Evolutionary conservation across 1,284 basidiomycete genomes (phyloP).

Genomic region (Trametes sp.): DNA sequence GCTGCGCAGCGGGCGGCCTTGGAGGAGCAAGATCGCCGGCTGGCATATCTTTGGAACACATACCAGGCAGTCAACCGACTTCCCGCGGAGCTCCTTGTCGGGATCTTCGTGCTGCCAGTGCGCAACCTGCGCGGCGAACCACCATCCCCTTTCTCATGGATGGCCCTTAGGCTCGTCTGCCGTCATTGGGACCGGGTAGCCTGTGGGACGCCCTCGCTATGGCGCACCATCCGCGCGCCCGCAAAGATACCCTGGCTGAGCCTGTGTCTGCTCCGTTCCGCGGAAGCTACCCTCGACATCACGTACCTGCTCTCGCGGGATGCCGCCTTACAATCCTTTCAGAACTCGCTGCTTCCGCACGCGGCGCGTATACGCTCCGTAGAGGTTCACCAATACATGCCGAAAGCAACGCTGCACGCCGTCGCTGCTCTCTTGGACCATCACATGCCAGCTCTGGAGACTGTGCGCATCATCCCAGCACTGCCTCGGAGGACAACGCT

Average conservation of each 20-base stretch:
- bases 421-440: too few species aligned
- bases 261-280: not conserved
- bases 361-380: too few species aligned
- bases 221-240: not conserved
- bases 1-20: not conserved
- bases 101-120: not conserved
- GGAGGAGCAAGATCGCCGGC: not conserved
- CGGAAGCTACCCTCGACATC: too few species aligned
- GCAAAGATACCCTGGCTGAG: not conserved
- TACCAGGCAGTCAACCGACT: not conserved
- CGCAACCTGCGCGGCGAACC: not conserved
- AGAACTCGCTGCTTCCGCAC: too few species aligned
- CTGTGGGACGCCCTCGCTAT: conserved; percentile 1
- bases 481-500: too few species aligned
- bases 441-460: too few species aligned
- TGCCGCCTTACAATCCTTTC: too few species aligned
- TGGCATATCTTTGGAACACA: not conserved
- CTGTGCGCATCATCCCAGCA: too few species aligned
- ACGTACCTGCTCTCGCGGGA: too few species aligned
- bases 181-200: not conserved
- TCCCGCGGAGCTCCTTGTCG: conserved; percentile 1
- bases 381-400: too few species aligned
- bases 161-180: conserved; percentile 1
- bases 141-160: not conserved
- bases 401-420: too few species aligned